These are phyloP conservation scores for Pyrenophora graminea DNA, from an alignment of 2,329 filamentous ascomycete species.

Conservation along the genomic window DNA sequence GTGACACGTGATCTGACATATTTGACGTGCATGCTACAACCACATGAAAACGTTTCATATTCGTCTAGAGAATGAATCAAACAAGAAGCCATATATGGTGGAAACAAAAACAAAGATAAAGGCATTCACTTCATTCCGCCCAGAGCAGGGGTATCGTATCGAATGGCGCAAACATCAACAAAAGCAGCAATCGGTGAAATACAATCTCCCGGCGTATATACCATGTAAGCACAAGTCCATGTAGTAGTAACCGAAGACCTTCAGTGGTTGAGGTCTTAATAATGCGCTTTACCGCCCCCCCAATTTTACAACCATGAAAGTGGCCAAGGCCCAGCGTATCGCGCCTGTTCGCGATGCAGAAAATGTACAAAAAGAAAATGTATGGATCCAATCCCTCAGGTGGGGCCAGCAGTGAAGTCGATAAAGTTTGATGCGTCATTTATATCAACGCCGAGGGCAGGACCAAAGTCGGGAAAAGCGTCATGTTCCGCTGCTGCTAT, in stretches of 20 bases:
- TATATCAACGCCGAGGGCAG: constrained; percentile 9
- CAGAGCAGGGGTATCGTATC: constrained; percentile 7
- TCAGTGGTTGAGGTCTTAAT: too few species aligned
- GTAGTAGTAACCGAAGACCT: too few species aligned
- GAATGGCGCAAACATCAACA: neutral
- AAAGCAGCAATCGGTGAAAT: too few species aligned
- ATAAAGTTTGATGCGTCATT: constrained; percentile 18
- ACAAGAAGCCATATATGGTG: too few species aligned
- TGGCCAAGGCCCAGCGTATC: neutral
- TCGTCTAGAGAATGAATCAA: too few species aligned
- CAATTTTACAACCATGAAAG: too few species aligned
- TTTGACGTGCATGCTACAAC: too few species aligned
- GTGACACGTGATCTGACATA: too few species aligned
- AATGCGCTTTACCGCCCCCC: too few species aligned
- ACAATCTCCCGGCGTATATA: too few species aligned
- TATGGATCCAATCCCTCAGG: neutral
- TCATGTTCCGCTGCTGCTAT: constrained; percentile 19
- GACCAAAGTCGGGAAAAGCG: constrained; percentile 21
- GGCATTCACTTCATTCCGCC: neutral
- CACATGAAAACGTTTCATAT: too few species aligned
- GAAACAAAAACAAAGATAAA: neutral
- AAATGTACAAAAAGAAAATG: neutral
- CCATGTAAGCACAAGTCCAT: too few species aligned
- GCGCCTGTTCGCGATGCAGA: neutral
- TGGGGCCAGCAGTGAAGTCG: constrained; percentile 9